These are phyloP conservation scores for Arthrobotrys pseudoclavata DNA, from an alignment of 2,329 filamentous ascomycete genomes.

Conservation along the genomic window DNA sequence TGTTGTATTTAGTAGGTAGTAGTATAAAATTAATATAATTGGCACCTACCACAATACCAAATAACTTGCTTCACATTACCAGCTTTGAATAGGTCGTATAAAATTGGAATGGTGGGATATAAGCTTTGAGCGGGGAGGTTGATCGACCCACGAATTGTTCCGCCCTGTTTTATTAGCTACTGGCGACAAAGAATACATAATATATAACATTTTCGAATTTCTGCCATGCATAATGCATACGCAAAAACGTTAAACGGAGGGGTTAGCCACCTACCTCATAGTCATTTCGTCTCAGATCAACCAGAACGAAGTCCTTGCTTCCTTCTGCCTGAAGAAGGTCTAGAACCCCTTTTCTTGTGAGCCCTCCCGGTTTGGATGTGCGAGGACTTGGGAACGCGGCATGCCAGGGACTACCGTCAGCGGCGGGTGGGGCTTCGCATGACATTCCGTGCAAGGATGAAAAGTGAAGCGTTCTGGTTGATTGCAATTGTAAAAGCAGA, in stretches of 20 bases:
- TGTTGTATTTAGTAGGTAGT: background rate
- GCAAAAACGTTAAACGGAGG: no score
- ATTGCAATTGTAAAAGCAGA: background rate
- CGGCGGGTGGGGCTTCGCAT: constrained; percentile 18
- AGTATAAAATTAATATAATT: background rate
- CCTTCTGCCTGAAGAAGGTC: constrained; percentile 64
- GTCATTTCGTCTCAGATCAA: constrained; percentile 67
- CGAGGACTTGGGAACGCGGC: constrained; percentile 66
- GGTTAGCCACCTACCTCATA: constrained; percentile 41
- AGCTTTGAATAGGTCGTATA: constrained; percentile 65
- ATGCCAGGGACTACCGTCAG: constrained; percentile 64
- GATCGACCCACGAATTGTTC: constrained; percentile 41
- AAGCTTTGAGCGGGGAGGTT: constrained; percentile 67
- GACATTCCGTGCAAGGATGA: constrained; percentile 1
- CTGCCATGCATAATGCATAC: no score
- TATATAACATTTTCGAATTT: no score
- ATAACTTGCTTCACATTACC: constrained; percentile 65
- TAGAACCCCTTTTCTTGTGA: constrained; percentile 66
- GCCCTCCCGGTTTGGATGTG: constrained; percentile 61
- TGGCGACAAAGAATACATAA: background rate
- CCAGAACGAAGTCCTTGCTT: constrained; percentile 66
- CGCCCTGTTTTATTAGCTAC: constrained; percentile 19
- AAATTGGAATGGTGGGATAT: constrained; percentile 65
- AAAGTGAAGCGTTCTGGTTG: background rate
- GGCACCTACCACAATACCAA: constrained; percentile 66